Conservation (phyloP, 345 rosid species). For the Arabis hirsuta region DNA sequence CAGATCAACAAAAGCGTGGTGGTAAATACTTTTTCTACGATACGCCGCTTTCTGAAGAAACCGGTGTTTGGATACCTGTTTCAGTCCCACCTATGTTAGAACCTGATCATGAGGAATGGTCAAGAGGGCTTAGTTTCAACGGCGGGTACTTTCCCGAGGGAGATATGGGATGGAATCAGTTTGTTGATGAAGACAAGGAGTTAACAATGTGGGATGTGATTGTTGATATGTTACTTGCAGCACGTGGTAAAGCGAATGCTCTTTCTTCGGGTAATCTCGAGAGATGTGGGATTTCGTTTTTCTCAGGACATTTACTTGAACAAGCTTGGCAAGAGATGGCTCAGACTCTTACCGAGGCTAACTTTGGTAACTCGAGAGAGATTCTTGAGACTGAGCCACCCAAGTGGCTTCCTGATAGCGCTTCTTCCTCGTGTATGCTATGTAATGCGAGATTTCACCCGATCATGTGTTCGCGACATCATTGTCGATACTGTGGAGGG, state of each 20-base stretch:
- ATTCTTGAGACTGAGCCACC: slow-evolving; percentile 91
- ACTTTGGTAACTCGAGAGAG: slow-evolving; percentile 64
- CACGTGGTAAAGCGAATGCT: slow-evolving; percentile 80
- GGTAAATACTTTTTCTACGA: slow-evolving; percentile 89
- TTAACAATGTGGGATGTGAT: slow-evolving; percentile 97
- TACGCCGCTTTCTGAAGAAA: slow-evolving; percentile 75
- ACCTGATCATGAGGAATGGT: slow-evolving; percentile 66
- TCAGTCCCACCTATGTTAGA: slow-evolving; percentile 94
- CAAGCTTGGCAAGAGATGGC: slow-evolving; percentile 99
- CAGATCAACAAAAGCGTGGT: slow-evolving; percentile 43
- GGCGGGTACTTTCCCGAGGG: slow-evolving; percentile 95
- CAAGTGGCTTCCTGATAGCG: slow-evolving; percentile 85
- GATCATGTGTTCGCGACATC: slow-evolving; percentile 92
- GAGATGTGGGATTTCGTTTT: slow-evolving; percentile 57
- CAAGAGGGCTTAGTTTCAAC: slow-evolving; percentile 57
- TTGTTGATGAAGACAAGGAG: slow-evolving; percentile 65
- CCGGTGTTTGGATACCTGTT: slow-evolving; percentile 96
- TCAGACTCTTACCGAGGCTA: slow-evolving; percentile 77
- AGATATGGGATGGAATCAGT: slow-evolving; percentile 84
- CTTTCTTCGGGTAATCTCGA: slow-evolving; percentile 67
- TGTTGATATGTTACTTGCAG: slow-evolving; percentile 80
- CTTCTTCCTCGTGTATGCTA: slow-evolving; percentile 90
- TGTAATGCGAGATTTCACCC: slow-evolving; percentile 92
- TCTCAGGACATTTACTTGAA: slow-evolving; percentile 73
- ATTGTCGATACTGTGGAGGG: slow-evolving; percentile 96